These are phyloP conservation scores for Aurifilum marmelostoma DNA, from an alignment of 2,329 filamentous ascomycete genomes.

Conservation along the genomic window DNA sequence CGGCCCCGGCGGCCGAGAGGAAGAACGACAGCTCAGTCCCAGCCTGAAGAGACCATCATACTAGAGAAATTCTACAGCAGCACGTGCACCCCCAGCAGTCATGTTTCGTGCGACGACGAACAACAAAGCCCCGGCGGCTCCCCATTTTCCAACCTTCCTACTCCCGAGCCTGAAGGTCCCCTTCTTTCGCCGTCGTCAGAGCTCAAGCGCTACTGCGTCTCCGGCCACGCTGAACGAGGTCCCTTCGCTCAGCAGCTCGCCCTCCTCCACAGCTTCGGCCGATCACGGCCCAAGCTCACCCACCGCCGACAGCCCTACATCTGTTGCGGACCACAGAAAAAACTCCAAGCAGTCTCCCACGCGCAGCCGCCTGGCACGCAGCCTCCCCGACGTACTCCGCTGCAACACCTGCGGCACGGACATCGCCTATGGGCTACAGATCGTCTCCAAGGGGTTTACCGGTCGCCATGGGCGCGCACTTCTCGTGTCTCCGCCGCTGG, in stretches of 20 bases:
- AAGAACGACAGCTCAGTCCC: background rate
- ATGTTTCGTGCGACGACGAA: constrained; percentile 5
- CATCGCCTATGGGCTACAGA: constrained; percentile 63
- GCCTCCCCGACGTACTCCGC: constrained; percentile 58
- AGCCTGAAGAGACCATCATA: background rate
- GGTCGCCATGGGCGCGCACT: constrained; percentile 67
- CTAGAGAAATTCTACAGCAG: background rate
- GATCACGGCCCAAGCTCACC: constrained; percentile 35
- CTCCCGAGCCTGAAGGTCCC: constrained; percentile 55
- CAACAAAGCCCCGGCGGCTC: constrained; percentile 11
- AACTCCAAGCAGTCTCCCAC: constrained; percentile 22
- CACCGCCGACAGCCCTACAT: constrained; percentile 33
- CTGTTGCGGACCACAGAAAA: constrained; percentile 29
- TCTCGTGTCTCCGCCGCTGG: constrained; percentile 51
- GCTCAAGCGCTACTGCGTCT: constrained; percentile 36
- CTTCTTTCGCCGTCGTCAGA: constrained; percentile 47
- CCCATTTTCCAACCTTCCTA: constrained; percentile 54
- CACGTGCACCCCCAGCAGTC: background rate
- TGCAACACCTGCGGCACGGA: constrained; percentile 63
- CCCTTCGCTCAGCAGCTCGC: constrained; percentile 32
- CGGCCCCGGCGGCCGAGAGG: constrained; percentile 1
- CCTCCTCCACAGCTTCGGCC: constrained; percentile 31
- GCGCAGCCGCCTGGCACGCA: constrained; percentile 43
- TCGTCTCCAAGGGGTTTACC: constrained; percentile 68
- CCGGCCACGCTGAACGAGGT: constrained; percentile 33